Evolutionary conservation across 2,329 filamentous ascomycete genomes (phyloP).

Genomic region (Amauroascus verrucosus): DNA sequence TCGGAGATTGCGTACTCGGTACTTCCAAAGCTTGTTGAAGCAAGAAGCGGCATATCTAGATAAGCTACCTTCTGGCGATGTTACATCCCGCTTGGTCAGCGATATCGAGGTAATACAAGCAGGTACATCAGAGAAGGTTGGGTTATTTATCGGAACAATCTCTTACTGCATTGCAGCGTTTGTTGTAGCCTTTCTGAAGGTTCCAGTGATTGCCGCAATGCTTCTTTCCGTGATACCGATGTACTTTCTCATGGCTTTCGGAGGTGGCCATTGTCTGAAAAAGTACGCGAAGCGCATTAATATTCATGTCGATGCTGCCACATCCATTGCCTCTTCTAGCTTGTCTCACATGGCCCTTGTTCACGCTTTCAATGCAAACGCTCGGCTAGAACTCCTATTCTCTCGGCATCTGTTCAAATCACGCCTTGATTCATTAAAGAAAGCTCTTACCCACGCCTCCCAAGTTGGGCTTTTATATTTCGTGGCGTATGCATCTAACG

Average conservation of each 20-base stretch:
- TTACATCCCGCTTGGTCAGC: constrained; percentile 52
- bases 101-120: constrained; percentile 58
- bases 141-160: constrained; percentile 50
- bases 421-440: constrained; percentile 45
- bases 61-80: constrained; percentile 51
- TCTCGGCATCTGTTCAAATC: constrained; percentile 43
- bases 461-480: constrained; percentile 54
- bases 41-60: constrained; percentile 58
- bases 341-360: constrained; percentile 52
- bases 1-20: constrained; percentile 51
- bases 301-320: constrained; percentile 47
- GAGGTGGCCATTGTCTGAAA: constrained; percentile 46
- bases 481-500: constrained; percentile 54
- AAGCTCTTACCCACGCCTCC: constrained; percentile 44
- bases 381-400: constrained; percentile 51
- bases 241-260: constrained; percentile 49
- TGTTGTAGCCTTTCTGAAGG: constrained; percentile 56
- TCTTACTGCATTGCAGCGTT: constrained; percentile 60
- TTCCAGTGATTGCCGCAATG: constrained; percentile 53
- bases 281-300: constrained; percentile 43
- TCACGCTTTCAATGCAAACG: constrained; percentile 52
- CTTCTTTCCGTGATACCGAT: constrained; percentile 54
- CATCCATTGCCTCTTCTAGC: constrained; percentile 53
- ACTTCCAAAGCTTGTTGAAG: constrained; percentile 48
- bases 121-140: constrained; percentile 61